Conservation (phyloP, 495 filamentous ascomycete species). For the Trichoderma orchidacearum region DNA sequence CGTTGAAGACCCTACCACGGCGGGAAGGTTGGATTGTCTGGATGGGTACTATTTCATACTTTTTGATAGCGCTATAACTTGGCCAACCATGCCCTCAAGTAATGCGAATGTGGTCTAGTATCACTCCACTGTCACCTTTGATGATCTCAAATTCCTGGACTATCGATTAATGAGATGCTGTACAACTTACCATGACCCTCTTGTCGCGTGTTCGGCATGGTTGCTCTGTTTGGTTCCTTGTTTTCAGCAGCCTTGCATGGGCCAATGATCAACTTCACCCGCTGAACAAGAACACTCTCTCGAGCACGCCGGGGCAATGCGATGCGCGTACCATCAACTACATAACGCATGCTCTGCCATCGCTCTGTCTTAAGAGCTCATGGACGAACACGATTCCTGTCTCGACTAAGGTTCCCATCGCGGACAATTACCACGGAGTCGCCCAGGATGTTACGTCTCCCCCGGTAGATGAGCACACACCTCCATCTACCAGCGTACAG, state of each 20-base stretch:
- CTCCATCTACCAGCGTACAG: background rate
- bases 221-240: background rate
- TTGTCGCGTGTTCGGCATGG: background rate
- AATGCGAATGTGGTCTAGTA: no score
- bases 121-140: no score
- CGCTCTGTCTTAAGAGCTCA: slow-evolving; percentile 53
- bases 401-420: slow-evolving; percentile 7
- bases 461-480: background rate
- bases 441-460: background rate
- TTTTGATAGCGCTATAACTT: no score
- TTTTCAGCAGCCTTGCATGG: background rate
- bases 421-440: slow-evolving; percentile 1
- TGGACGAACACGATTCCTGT: slow-evolving; percentile 17
- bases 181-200: background rate
- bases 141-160: background rate
- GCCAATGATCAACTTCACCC: background rate
- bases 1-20: no score
- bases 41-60: no score
- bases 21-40: no score
- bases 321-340: slow-evolving; percentile 61
- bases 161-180: background rate
- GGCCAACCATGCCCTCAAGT: no score
- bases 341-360: slow-evolving; percentile 64
- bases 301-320: slow-evolving; percentile 22
- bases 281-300: background rate